These are phyloP conservation scores for Scedosporium apiospermum DNA, from an alignment of 2,329 filamentous ascomycete genomes.

Conservation along the genomic window DNA sequence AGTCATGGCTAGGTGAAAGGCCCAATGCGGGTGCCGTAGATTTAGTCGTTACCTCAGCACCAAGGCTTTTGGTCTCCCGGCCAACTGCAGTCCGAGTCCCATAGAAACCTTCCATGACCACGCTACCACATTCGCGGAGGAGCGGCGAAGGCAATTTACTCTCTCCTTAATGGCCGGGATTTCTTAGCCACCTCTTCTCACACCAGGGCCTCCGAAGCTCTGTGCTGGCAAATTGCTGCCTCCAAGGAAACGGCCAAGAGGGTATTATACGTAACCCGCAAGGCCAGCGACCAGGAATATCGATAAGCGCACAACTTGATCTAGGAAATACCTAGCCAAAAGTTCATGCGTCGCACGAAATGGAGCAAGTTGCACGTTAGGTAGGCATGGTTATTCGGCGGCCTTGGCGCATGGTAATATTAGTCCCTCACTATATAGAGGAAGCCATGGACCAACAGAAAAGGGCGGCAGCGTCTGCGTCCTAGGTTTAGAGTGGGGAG, in stretches of 20 bases:
- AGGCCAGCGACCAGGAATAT: not conserved
- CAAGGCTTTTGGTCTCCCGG: not conserved
- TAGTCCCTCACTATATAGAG: not conserved
- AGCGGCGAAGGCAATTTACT: too few species aligned
- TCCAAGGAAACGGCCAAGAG: too few species aligned
- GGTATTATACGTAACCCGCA: too few species aligned
- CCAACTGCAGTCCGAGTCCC: not conserved
- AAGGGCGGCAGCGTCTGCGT: not conserved
- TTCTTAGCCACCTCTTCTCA: too few species aligned
- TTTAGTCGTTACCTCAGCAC: not conserved
- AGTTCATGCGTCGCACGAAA: not conserved
- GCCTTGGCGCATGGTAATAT: not conserved
- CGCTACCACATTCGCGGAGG: too few species aligned
- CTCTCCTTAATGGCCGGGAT: too few species aligned
- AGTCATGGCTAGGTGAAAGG: not conserved
- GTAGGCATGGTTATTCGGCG: not conserved
- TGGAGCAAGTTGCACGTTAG: not conserved
- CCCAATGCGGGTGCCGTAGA: not conserved
- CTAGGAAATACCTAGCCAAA: not conserved
- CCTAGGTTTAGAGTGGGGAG: not conserved
- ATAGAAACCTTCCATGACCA: not conserved
- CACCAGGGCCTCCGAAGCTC: too few species aligned
- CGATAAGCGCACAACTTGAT: not conserved
- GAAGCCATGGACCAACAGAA: not conserved
- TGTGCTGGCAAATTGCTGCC: too few species aligned